These are phyloP conservation scores for Cenchrus americanus DNA, from an alignment of 176 grass and related monocot genomes.

Conservation along the genomic window DNA sequence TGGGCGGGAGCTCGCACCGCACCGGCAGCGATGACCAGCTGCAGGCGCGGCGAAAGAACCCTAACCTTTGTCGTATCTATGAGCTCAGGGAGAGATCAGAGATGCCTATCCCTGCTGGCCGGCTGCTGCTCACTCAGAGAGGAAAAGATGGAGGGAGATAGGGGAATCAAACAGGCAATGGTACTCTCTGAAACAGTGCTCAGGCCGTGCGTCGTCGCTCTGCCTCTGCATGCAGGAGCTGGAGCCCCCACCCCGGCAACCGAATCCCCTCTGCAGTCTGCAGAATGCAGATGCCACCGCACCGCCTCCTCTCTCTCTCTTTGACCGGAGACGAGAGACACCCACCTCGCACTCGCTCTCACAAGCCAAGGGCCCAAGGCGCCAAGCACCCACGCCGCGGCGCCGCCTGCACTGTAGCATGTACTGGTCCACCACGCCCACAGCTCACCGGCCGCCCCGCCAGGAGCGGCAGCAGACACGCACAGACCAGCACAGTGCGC, in stretches of 20 bases:
- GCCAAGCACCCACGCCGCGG: not conserved
- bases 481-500: not conserved
- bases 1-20: not conserved
- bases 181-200: not conserved
- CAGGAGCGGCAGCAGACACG: not conserved
- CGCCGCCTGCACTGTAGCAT: not conserved
- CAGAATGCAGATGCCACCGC: not conserved
- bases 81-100: not conserved
- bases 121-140: not conserved
- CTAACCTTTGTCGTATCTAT: slow-evolving; percentile 18
- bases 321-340: slow-evolving; percentile 12
- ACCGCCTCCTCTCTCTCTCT: not conserved
- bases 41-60: not conserved
- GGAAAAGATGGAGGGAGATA: not conserved
- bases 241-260: not conserved
- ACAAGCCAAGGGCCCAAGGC: not conserved
- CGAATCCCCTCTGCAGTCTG: slow-evolving; percentile 21
- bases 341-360: not conserved
- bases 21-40: not conserved
- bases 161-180: slow-evolving; percentile 22
- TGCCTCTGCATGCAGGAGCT: not conserved
- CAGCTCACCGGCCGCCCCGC: not conserved
- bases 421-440: not conserved
- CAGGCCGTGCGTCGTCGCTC: not conserved
- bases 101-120: not conserved